Conservation (phyloP, 148 eudicot genomes). For the Diospyros lotus region DNA sequence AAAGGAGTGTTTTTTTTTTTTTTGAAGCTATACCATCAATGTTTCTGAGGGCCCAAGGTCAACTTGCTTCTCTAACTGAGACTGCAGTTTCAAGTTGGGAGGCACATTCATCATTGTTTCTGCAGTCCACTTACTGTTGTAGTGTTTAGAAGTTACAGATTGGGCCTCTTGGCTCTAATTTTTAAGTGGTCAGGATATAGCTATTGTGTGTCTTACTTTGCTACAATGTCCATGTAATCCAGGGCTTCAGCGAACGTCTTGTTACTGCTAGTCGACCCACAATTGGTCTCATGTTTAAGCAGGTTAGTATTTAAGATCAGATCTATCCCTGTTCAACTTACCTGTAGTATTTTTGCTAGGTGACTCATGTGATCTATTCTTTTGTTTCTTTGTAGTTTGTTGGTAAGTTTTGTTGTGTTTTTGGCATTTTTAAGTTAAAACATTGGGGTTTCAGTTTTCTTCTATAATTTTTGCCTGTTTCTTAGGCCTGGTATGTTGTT, state of each 20-base stretch:
- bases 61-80: background rate
- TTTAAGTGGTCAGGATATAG: background rate
- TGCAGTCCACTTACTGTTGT: background rate
- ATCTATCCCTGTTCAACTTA: background rate
- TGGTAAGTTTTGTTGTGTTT: too few relatives aligned
- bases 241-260: slow-evolving; percentile 99
- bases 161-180: background rate
- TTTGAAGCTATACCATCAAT: too few relatives aligned
- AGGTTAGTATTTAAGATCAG: slow-evolving; percentile 45
- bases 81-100: background rate
- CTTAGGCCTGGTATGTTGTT: too few relatives aligned
- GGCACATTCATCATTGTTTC: background rate
- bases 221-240: slow-evolving; percentile 17
- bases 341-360: background rate
- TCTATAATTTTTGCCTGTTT: too few relatives aligned
- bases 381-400: background rate
- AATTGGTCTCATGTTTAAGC: slow-evolving; percentile 93
- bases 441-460: too few relatives aligned
- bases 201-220: background rate
- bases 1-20: background rate
- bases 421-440: too few relatives aligned
- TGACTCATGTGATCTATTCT: background rate
- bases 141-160: background rate
- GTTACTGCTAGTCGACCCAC: slow-evolving; percentile 86
- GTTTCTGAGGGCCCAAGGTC: background rate